These are phyloP conservation scores for Plenodomus lindquistii DNA, from an alignment of 2,329 filamentous ascomycete genomes.

Conservation along the genomic window DNA sequence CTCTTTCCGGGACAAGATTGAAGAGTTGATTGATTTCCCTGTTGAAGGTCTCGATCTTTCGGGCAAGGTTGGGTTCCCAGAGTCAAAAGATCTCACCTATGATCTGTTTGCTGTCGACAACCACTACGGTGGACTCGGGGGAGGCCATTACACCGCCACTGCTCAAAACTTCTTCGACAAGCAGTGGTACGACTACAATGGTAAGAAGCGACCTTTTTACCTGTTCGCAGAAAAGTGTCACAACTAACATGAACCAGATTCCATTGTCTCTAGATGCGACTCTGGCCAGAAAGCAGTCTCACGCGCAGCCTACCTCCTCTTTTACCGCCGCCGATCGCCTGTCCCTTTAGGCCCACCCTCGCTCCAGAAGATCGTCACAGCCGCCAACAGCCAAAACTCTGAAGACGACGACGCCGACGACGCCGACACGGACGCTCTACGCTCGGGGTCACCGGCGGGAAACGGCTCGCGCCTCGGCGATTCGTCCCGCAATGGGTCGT, in stretches of 20 bases:
- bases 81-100: constrained; percentile 82
- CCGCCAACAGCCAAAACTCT: constrained; percentile 51
- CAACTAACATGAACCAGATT: constrained; percentile 61
- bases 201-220: constrained; percentile 57
- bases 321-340: constrained; percentile 86
- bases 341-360: constrained; percentile 76
- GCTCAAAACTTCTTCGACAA: constrained; percentile 89
- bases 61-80: constrained; percentile 75
- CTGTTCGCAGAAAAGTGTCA: background rate
- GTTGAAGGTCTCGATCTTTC: constrained; percentile 84
- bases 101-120: constrained; percentile 96
- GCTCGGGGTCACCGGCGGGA: constrained; percentile 64
- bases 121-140: constrained; percentile 89
- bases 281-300: constrained; percentile 70
- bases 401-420: constrained; percentile 48
- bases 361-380: constrained; percentile 71
- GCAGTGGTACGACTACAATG: constrained; percentile 96
- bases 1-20: constrained; percentile 85
- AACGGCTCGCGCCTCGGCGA: constrained; percentile 85
- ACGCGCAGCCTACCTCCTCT: constrained; percentile 84
- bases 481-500: constrained; percentile 88
- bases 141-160: constrained; percentile 94
- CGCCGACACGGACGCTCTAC: constrained; percentile 7
- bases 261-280: constrained; percentile 66
- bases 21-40: constrained; percentile 89